phyloP scores from a whole-genome alignment of 768 basidiomycete species.

The Tylopilus sp. region DNA sequence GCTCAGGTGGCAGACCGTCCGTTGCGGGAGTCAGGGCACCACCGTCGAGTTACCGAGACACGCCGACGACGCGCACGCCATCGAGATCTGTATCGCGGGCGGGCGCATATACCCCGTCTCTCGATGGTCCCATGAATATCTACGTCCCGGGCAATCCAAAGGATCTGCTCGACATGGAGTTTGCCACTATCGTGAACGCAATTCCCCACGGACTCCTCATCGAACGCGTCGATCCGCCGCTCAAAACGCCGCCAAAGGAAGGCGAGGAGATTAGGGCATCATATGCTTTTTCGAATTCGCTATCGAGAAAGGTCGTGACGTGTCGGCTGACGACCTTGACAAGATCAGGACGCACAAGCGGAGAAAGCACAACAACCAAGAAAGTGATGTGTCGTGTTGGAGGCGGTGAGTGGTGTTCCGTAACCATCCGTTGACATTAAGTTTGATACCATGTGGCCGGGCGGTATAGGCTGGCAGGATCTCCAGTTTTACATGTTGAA shows the following conservation, averaged over 20 bases:
- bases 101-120: conserved; percentile 59
- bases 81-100: conserved; percentile 65
- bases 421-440: not conserved
- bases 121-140: conserved; percentile 52
- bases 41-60: conserved; percentile 76
- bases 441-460: conserved; percentile 2
- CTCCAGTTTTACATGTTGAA: conserved; percentile 72
- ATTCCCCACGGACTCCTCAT: conserved; percentile 74
- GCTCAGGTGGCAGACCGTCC: conserved; percentile 39
- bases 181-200: conserved; percentile 71
- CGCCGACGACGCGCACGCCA: conserved; percentile 48
- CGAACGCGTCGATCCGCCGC: conserved; percentile 76
- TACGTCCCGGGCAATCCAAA: conserved; percentile 63
- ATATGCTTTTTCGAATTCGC: conserved; percentile 73
- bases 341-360: conserved; percentile 46
- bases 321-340: conserved; percentile 78
- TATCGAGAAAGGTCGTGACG: conserved; percentile 72
- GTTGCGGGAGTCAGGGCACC: conserved; percentile 45
- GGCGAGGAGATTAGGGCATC: conserved; percentile 81
- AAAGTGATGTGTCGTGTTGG: conserved; percentile 93
- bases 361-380: conserved; percentile 49
- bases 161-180: conserved; percentile 82
- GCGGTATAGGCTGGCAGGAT: conserved; percentile 69
- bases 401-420: conserved; percentile 54
- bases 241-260: conserved; percentile 60